These are phyloP conservation scores for Phytophthora cactorum DNA, from an alignment of 352 stramenopile species.

Conservation along the genomic window DNA sequence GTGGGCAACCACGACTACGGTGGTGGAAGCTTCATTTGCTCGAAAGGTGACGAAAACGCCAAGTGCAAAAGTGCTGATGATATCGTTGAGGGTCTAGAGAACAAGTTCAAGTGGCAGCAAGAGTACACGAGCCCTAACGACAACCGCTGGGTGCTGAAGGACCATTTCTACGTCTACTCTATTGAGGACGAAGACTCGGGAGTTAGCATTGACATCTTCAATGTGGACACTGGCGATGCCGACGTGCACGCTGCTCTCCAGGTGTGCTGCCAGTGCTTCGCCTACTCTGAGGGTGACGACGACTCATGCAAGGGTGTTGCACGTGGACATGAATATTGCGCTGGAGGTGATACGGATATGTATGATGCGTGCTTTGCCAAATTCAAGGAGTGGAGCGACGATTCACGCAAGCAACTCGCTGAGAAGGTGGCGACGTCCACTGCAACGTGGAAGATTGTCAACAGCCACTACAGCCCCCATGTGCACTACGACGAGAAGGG, in stretches of 20 bases:
- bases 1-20: constrained; percentile 75
- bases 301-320: constrained; percentile 43
- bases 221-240: constrained; percentile 57
- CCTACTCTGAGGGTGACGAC: constrained; percentile 44
- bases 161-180: constrained; percentile 62
- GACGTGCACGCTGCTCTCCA: constrained; percentile 50
- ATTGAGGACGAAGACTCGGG: constrained; percentile 41
- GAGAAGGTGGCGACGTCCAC: constrained; percentile 49
- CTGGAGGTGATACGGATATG: constrained; percentile 47
- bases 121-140: constrained; percentile 56
- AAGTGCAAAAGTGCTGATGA: constrained; percentile 38
- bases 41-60: constrained; percentile 29
- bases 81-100: constrained; percentile 30
- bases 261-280: constrained; percentile 67
- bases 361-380: constrained; percentile 50
- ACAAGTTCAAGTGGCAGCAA: constrained; percentile 57
- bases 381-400: constrained; percentile 47
- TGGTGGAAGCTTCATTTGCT: constrained; percentile 59
- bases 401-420: constrained; percentile 46
- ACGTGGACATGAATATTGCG: constrained; percentile 46
- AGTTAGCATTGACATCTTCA: constrained; percentile 65
- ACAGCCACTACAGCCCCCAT: constrained; percentile 60
- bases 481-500: constrained; percentile 41
- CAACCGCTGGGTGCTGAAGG: constrained; percentile 55
- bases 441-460: constrained; percentile 43